These are phyloP conservation scores for Dipodascus geniculatus DNA, from an alignment of 805 yeast species.

Conservation along the genomic window DNA sequence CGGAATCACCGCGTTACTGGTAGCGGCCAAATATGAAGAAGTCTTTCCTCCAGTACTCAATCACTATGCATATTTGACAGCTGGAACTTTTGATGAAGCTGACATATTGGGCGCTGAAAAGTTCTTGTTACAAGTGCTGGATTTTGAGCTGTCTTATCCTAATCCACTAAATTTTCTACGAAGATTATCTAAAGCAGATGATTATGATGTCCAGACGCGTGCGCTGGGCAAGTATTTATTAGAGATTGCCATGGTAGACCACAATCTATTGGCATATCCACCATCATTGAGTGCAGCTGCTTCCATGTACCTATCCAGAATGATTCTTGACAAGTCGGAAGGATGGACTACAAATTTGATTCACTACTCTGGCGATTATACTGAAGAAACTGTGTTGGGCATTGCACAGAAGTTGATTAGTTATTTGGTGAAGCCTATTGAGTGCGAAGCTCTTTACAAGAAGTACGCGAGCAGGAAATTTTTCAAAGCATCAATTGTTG, in stretches of 20 bases:
- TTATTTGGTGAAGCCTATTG: conserved; percentile 64
- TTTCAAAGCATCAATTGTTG: conserved; percentile 43
- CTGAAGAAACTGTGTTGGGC: conserved; percentile 58
- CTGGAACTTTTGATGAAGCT: conserved; percentile 69
- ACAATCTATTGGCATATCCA: conserved; percentile 54
- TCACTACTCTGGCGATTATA: conserved; percentile 86
- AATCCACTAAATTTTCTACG: conserved; percentile 84
- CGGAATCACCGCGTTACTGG: conserved; percentile 75
- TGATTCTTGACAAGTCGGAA: conserved; percentile 43
- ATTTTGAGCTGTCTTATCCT: conserved; percentile 72
- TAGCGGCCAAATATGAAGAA: conserved; percentile 91
- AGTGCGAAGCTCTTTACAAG: conserved; percentile 85
- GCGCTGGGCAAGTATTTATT: conserved; percentile 76
- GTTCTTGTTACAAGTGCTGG: conserved; percentile 56
- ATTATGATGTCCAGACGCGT: conserved; percentile 73
- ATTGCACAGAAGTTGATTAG: conserved; percentile 65
- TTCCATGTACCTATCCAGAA: conserved; percentile 74
- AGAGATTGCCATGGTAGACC: conserved; percentile 68
- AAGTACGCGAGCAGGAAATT: conserved; percentile 85
- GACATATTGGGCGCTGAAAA: conserved; percentile 78
- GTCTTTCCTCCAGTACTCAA: conserved; percentile 77
- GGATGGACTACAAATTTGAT: conserved; percentile 81
- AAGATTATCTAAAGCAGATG: conserved; percentile 83
- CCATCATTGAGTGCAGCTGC: conserved; percentile 82
- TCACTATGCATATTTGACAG: conserved; percentile 80